Base-by-base conservation (phyloP, 257 asterid genomes). In the Anisodus acutangulus region DNA sequence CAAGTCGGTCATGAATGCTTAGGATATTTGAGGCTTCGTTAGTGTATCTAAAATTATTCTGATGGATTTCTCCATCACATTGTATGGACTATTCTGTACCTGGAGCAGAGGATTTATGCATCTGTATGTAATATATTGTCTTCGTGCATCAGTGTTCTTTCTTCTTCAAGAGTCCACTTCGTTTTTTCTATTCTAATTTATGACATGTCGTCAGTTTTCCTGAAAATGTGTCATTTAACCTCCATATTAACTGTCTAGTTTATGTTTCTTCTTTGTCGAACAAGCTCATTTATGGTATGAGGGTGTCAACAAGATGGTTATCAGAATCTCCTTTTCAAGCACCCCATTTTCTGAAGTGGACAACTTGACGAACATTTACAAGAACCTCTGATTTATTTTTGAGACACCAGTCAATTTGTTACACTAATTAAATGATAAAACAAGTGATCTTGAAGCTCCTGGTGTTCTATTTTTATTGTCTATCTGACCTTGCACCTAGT, bases 281-380 rank as follows among this genome's bases (percentile, higher is more conserved):
- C 62, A 13, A 51, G 81, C 81, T 76, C 81, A 76, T 51, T 76
- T 51, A 10, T 76, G 47, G 47, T 26, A 51, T 26, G 63, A 7
- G 64, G 81, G 64, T 51, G 81, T 76, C 81, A 49, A 72, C 10
- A 72, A 72, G 80, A 49, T 74, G 81, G 81, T 49, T 74, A 74
- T 74, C 19, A 49, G 13, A 49, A 19, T 74, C 64, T 76, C 62
- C 63, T 76, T 51, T 26, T 26, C 63, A 49, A 51, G 81, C 81
- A 31, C 45, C 63, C 35, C 60, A 31, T 51, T 9, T 76, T 76
- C 2, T 51, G 62, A 51, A 7, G 47, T 13, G 47, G 47, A 51
- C 53, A 63, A 76, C 81, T 51, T 76, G 63, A 76, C 43, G 6
- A 49, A 69, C 60, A 74, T 47, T 74, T 51, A 6, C 26, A 51